These are phyloP conservation scores for Gaillardinia entomophila DNA, from an alignment of 805 yeast species.

Conservation along the genomic window DNA sequence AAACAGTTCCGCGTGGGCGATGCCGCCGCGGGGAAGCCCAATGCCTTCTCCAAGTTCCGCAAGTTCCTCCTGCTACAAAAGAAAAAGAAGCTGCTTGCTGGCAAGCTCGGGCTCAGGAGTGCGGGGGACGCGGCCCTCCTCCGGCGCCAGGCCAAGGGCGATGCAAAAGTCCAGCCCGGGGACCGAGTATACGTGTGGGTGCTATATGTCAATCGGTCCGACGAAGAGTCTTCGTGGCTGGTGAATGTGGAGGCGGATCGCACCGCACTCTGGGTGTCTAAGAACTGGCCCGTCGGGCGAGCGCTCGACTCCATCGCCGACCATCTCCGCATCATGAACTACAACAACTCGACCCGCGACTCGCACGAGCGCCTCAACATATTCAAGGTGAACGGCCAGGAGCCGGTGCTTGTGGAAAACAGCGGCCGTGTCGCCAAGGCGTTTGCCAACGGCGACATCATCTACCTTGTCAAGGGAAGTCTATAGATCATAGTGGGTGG, in stretches of 20 bases:
- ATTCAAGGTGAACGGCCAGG: conserved; percentile 29
- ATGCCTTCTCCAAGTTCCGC: conserved; percentile 21
- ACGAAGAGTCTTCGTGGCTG: conserved; percentile 15
- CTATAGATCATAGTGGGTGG: conserved; percentile 5
- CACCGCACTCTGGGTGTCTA: conserved; percentile 42
- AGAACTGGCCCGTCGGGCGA: conserved; percentile 56
- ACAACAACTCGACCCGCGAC: conserved; percentile 42
- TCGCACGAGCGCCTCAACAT: conserved; percentile 39
- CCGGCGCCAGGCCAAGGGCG: conserved; percentile 49
- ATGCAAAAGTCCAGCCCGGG: conserved; percentile 30
- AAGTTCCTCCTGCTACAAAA: conserved; percentile 22
- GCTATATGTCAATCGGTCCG: conserved; percentile 29
- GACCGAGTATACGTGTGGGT: conserved; percentile 50
- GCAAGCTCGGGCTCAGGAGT: conserved; percentile 2
- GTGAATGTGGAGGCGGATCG: conserved; percentile 21
- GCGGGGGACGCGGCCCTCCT: conserved; percentile 32
- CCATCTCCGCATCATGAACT: conserved; percentile 40
- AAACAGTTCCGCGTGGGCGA: conserved; percentile 24
- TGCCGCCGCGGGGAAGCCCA: conserved; percentile 11
- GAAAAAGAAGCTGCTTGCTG: conserved; percentile 2
- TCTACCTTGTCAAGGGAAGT: conserved; percentile 51
- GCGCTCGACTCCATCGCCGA: conserved; percentile 50
- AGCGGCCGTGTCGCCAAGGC: conserved; percentile 35
- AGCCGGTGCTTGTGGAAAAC: conserved; percentile 21
- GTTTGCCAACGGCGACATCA: conserved; percentile 43